Evolutionary conservation across 257 asterid genomes (phyloP).

Genomic region (Nicotiana sylvestris): DNA sequence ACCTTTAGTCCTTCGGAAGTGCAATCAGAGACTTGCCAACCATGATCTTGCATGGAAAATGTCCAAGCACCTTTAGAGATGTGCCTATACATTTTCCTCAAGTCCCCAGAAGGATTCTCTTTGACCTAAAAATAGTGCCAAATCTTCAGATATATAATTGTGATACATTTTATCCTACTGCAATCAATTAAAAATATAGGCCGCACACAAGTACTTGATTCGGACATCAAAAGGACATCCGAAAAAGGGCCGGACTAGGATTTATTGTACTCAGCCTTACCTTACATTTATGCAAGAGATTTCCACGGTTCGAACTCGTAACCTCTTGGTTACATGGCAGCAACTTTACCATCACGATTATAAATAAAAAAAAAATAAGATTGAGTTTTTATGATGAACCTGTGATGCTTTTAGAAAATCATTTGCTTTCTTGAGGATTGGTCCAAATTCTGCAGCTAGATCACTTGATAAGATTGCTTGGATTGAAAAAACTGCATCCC

Average conservation of each 20-base stretch:
- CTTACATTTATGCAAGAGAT: too few relatives aligned
- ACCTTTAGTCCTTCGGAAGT: conserved; percentile 55
- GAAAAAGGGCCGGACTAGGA: too few relatives aligned
- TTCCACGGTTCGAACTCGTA: too few relatives aligned
- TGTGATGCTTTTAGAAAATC: conserved; percentile 53
- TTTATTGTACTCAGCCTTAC: too few relatives aligned
- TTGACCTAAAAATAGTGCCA: conserved; percentile 23
- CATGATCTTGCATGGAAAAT: conserved; percentile 53
- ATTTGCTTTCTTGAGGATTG: conserved; percentile 43
- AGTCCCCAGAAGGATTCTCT: conserved; percentile 42
- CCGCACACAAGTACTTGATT: too few relatives aligned
- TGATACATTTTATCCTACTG: background rate
- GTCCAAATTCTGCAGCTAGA: conserved; percentile 32
- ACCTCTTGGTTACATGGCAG: too few relatives aligned
- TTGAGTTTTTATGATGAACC: conserved; percentile 19
- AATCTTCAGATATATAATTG: background rate
- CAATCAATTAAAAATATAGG: too few relatives aligned
- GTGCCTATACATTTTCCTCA: conserved; percentile 43
- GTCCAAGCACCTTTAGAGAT: conserved; percentile 52
- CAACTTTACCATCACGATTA: too few relatives aligned
- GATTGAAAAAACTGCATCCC: conserved; percentile 53
- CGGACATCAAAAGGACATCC: too few relatives aligned
- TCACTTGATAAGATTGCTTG: conserved; percentile 45
- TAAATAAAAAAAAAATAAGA: too few relatives aligned
- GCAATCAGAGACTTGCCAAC: conserved; percentile 61